These are phyloP conservation scores for Stephanocyclus meneghinianus DNA, from an alignment of 352 stramenopile genomes.

Conservation along the genomic window DNA sequence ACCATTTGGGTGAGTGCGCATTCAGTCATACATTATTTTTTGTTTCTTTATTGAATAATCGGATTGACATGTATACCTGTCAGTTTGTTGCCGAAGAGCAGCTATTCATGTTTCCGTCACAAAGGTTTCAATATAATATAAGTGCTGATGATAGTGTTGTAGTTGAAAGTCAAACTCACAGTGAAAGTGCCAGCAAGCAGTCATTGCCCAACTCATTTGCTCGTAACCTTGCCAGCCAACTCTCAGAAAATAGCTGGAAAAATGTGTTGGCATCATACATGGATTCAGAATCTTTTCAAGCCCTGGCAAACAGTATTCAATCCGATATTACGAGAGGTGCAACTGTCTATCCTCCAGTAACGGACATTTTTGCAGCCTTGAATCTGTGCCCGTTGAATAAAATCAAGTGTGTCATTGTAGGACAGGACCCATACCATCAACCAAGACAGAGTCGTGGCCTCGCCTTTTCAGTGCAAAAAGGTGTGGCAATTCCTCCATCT, in stretches of 20 bases:
- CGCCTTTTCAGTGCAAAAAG: conserved; percentile 88
- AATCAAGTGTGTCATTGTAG: conserved; percentile 91
- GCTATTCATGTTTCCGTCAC: conserved; percentile 65
- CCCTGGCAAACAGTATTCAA: conserved; percentile 34
- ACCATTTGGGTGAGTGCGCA: conserved; percentile 64
- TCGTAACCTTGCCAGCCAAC: conserved; percentile 23
- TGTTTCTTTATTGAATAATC: not conserved
- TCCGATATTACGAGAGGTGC: conserved; percentile 41
- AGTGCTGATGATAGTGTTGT: conserved; percentile 6
- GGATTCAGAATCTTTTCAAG: conserved; percentile 46
- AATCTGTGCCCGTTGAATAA: conserved; percentile 87
- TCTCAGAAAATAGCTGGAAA: conserved; percentile 49
- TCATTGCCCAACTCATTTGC: conserved; percentile 25
- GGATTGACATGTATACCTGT: not conserved
- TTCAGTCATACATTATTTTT: not conserved
- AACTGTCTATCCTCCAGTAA: conserved; percentile 79
- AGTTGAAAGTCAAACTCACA: conserved; percentile 7
- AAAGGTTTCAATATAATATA: conserved; percentile 20
- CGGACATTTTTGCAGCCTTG: conserved; percentile 88
- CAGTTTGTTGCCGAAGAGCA: conserved; percentile 71
- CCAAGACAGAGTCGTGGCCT: conserved; percentile 86
- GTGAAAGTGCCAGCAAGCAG: conserved; percentile 6
- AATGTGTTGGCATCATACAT: conserved; percentile 40
- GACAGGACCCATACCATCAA: conserved; percentile 87
- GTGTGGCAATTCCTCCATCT: conserved; percentile 89